Percentiles rank a stretch among this genome's conserved stretches.
Evolutionary conservation across 1,284 basidiomycete species (phyloP).

Genomic region (Golubevia pallescens): DNA sequence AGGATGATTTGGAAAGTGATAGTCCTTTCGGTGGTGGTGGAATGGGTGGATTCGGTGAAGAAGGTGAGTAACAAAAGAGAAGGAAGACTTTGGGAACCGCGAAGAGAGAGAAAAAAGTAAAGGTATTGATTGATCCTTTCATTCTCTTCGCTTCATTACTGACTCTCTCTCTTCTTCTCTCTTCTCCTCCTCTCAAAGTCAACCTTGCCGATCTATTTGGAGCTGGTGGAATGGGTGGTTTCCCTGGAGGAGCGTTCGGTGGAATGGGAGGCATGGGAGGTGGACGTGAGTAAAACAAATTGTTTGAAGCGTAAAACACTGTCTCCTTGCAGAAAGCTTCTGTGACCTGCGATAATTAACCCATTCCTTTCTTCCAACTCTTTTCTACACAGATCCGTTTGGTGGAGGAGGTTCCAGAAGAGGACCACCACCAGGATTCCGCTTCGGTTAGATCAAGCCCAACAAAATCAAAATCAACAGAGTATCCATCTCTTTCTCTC

Average conservation of each 20-base stretch:
- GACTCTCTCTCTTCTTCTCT: too few species aligned
- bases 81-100: neutral
- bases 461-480: too few species aligned
- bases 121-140: too few species aligned
- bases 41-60: slow-evolving; percentile 27
- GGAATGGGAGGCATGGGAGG: slow-evolving; percentile 34
- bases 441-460: neutral
- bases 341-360: too few species aligned
- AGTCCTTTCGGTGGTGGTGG: slow-evolving; percentile 20
- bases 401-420: neutral
- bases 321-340: too few species aligned
- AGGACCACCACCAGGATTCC: slow-evolving; percentile 1
- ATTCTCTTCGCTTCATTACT: too few species aligned
- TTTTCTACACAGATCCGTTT: neutral
- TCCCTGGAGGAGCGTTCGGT: slow-evolving; percentile 22
- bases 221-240: slow-evolving; percentile 26
- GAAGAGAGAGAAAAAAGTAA: too few species aligned
- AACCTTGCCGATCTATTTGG: slow-evolving; percentile 60
- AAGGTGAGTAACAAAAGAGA: slow-evolving; percentile 14
- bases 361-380: too few species aligned
- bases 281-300: too few species aligned
- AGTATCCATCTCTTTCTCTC: too few species aligned
- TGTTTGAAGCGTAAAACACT: too few species aligned
- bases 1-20: slow-evolving; percentile 51
- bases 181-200: slow-evolving; percentile 17